A percentile compares a stretch with the other conserved stretches of the same genome.
Evolutionary conservation across 1,284 basidiomycete genomes (phyloP).

Genomic region (Puccinia novopanici): DNA sequence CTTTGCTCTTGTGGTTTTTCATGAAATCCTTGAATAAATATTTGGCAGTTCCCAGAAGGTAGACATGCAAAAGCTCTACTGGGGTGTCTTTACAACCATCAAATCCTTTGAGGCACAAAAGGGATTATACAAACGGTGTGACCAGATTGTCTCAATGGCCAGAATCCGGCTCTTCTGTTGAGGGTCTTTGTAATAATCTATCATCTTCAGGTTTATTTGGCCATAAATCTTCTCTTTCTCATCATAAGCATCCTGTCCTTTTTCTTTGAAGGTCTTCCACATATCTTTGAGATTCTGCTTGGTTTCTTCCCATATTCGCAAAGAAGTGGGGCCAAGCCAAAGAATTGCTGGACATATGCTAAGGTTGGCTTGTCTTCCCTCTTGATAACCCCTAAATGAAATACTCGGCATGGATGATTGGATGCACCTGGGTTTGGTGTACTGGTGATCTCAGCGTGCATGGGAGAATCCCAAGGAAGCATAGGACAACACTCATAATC

Average conservation of each 20-base stretch:
- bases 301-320: neutral
- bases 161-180: neutral
- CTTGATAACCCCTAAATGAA: neutral
- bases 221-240: neutral
- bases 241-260: neutral
- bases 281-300: no score
- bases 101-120: no score
- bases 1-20: neutral
- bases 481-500: neutral
- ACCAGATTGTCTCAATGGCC: neutral
- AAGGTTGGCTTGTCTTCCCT: neutral
- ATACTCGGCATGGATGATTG: neutral
- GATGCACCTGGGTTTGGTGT: neutral
- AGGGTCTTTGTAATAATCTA: neutral
- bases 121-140: neutral
- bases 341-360: no score
- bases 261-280: no score
- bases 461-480: neutral
- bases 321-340: no score
- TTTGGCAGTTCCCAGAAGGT: neutral
- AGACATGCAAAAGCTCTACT: neutral
- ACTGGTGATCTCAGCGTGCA: slow-evolving; percentile 2
- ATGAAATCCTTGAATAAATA: neutral
- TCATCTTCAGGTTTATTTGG: no score
- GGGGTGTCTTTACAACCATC: neutral